Evolutionary conservation across 2,329 filamentous ascomycete genomes (phyloP).

Genomic region (Verticillium isaacii): DNA sequence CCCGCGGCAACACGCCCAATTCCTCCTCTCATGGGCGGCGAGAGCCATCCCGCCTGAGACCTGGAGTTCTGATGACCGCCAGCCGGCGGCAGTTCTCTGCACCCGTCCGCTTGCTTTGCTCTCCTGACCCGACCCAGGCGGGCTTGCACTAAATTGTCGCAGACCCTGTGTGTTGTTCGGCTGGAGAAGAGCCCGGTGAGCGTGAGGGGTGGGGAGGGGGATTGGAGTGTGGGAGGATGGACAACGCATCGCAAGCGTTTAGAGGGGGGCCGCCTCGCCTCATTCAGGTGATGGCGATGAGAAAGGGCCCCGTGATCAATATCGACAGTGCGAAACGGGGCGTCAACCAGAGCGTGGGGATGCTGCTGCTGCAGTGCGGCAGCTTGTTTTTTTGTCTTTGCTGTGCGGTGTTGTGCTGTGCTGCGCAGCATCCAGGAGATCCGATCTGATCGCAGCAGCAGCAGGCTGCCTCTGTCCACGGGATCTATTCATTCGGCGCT

Average conservation of each 20-base stretch:
- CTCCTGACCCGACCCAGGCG: neutral
- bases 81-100: neutral
- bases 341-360: neutral
- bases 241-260: neutral
- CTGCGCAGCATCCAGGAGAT: neutral
- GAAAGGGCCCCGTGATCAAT: neutral
- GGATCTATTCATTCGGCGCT: neutral
- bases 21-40: neutral
- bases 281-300: neutral
- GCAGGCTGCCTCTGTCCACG: neutral
- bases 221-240: neutral
- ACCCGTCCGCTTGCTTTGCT: neutral
- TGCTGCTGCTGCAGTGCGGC: neutral
- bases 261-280: neutral
- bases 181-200: neutral
- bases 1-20: neutral
- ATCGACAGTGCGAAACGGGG: neutral
- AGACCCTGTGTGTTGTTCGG: neutral
- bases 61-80: neutral
- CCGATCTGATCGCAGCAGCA: neutral
- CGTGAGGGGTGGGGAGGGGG: neutral
- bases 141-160: neutral
- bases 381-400: neutral
- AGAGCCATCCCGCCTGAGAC: neutral
- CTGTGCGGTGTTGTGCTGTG: neutral